These are phyloP conservation scores for Uromyces viciae-fabae DNA, from an alignment of 1,284 basidiomycete species.

Conservation along the genomic window DNA sequence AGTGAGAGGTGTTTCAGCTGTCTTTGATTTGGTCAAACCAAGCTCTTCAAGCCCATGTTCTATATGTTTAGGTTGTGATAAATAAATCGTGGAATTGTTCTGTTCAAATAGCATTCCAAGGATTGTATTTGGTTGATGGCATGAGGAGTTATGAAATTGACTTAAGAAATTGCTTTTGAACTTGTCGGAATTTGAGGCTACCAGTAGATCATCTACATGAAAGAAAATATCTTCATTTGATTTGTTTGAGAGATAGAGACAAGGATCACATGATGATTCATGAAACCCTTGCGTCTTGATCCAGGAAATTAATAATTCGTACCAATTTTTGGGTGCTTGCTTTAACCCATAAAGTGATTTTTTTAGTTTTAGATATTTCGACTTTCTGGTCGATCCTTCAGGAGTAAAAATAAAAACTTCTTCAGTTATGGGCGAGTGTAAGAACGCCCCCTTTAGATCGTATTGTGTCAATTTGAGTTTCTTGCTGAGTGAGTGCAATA, in stretches of 20 bases:
- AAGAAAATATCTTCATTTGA: neutral
- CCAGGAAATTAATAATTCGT: neutral
- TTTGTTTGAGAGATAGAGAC: too few species aligned
- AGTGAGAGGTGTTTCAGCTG: neutral
- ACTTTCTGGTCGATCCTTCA: neutral
- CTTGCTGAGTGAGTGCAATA: neutral
- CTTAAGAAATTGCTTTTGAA: neutral
- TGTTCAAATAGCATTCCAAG: neutral
- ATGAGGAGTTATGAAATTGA: neutral
- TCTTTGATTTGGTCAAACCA: neutral
- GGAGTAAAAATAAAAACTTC: neutral
- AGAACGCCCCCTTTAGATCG: neutral
- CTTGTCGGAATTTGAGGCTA: neutral
- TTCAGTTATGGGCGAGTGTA: neutral
- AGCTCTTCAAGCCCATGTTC: neutral
- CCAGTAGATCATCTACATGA: neutral
- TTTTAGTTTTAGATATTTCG: neutral
- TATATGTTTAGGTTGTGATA: neutral
- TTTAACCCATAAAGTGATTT: neutral
- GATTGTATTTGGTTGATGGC: neutral
- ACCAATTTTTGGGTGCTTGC: neutral
- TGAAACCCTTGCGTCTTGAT: neutral
- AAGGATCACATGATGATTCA: neutral
- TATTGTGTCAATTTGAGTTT: neutral
- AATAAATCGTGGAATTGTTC: neutral